Base-by-base conservation (phyloP, 2,329 filamentous ascomycete genomes). In the Trichoderma endophyticum region DNA sequence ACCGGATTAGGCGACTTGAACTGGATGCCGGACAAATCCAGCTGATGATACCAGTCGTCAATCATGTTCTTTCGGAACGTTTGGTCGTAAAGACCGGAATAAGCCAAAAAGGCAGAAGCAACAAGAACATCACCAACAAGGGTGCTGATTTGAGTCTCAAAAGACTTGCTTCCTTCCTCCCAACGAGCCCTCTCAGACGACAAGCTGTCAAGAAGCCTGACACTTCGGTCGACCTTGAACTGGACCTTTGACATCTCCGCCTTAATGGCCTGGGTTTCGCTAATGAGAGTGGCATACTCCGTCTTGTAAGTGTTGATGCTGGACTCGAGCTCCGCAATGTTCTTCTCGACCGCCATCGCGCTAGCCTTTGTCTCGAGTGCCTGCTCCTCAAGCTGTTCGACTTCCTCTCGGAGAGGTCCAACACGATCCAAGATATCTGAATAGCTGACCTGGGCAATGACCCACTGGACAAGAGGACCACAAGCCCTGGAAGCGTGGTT, bases 61-160 rank as follows among this genome's bases (percentile, higher is more conserved):
- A 96, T 90, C 94, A 99, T 98, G 9, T 92, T 91, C 84, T 98
- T 98, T 79, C 96, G 91, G 89, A 98, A 98, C 73, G 96, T 96
- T 80, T 99, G 97, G 80, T 99, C 96, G 80, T 97, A 99, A 65
- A 98, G 91, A 82, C 96, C 96, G 79, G 93, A 94, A 82, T 99
- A 99, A 15, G 97, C 96, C 74, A 99, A 87, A 87, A 98, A 98
- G 9, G 95, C 97, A 6, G 97, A 94, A n/a, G 96, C 96, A 65
- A 98, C 92, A 73, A 99, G 88, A 64, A 98, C 95, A 79, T 99
- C 96, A 73, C 96, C 96, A 48, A 99, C 93, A 67, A 99, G 90
- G 3, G 96, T 99, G 81, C 93, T 93, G 80, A 99, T 98, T 80
- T 99, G 96, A 3, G 95, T 97, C 82, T 98, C 95, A 80, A 99